These are phyloP conservation scores for Wickerhamomyces alni DNA, from an alignment of 805 yeast genomes.

Conservation along the genomic window DNA sequence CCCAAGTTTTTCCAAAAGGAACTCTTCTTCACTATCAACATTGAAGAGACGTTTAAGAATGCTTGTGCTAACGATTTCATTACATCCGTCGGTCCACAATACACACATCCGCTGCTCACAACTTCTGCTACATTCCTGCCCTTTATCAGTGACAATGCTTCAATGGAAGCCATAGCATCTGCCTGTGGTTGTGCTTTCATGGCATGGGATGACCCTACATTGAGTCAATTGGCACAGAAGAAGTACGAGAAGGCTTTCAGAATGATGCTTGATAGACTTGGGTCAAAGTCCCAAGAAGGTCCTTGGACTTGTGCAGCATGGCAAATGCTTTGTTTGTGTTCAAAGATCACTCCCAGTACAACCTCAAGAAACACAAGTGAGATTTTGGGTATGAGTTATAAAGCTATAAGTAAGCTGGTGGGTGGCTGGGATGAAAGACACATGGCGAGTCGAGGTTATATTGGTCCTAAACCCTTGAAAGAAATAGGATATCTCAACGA, in stretches of 20 bases:
- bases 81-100: conserved; percentile 35
- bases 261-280: conserved; percentile 3
- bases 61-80: conserved; percentile 36
- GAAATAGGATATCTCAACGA: conserved; percentile 1
- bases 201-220: conserved; percentile 26
- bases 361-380: conserved; percentile 24
- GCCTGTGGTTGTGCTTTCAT: conserved; percentile 38
- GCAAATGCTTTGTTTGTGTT: conserved; percentile 33
- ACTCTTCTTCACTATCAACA: neutral
- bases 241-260: conserved; percentile 22
- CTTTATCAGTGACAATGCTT: conserved; percentile 24
- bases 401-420: conserved; percentile 23
- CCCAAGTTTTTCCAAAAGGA: neutral
- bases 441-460: no score
- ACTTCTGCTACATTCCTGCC: conserved; percentile 37
- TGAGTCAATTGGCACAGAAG: conserved; percentile 19
- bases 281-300: no score
- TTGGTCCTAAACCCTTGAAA: neutral
- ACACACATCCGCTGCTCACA: conserved; percentile 33
- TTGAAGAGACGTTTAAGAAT: conserved; percentile 7
- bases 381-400: conserved; percentile 30
- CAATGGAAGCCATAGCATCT: conserved; percentile 28
- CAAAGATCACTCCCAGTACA: conserved; percentile 26
- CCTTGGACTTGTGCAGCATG: conserved; percentile 35
- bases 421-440: conserved; percentile 1